Evolutionary conservation across 805 yeast species (phyloP), one percentile per base, ranked within the genome.

Genomic region (Maudiozyma pseudohumilis): DNA sequence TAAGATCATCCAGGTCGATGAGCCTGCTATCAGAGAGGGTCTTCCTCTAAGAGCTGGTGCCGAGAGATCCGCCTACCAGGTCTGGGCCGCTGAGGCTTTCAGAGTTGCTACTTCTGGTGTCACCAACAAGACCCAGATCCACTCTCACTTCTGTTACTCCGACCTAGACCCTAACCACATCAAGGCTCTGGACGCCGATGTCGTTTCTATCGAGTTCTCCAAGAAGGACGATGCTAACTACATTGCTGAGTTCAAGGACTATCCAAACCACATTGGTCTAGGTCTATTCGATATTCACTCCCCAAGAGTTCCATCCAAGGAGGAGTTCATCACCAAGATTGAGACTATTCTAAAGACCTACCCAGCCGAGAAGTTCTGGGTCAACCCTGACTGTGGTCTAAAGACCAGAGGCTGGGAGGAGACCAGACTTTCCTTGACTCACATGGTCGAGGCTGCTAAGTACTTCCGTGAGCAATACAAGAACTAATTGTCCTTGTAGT

Each of bases 401-500:
- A 92, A 92, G 84, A 92, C 98, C 68, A 88, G 98, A 81, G 95
- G 95, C 58, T 92, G 98, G 98, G 86, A 83, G 57, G 98, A 92
- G 78, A 85, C 89, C 59, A 86, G 72, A 65, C 87, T 80, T 63
- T 86, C 94, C 60, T 80, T 92, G 70, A 84, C 94, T 68, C 84
- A 92, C 74, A 92, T 92, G 98, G 97, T 92, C 65, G 92, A 83
- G 54, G 97, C 98, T 63, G 97, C 97, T 62, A 89, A 92, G 77
- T 77, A 75, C 70, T 89, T 74, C 94, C 84, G 94, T 66, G 75
- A 67, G 58, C 67, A 71, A 58, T 70, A 65, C 56, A 46, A 58
- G 38, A 40, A 40, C 33, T 40, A 31, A 32, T 38, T 27, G 13
- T 27, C 34, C 33, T 3, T 21, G 32, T 29, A 17, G 38, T 34